Base-by-base conservation (phyloP, 371 early-diverging fungal genomes). In the Neoconidiobolus thromboides region DNA sequence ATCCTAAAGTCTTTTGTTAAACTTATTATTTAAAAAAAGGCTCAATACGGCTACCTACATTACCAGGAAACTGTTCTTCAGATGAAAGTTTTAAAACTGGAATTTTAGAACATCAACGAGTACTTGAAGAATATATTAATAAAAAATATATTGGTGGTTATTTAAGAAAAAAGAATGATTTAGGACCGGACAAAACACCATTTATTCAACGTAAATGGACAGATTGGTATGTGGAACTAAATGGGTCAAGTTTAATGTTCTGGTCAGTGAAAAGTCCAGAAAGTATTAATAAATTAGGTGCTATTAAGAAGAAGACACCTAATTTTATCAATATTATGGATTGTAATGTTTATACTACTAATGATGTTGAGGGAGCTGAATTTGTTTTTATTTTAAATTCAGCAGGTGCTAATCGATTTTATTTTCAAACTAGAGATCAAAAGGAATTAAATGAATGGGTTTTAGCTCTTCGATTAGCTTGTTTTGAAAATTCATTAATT, bases 121-220 rank as follows among this genome's bases (percentile, higher is more conserved):
- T 26, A 26, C 26, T 26, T 26, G 26, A 26, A 26, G 26, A 26
- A 26, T 26, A 26, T 26, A 26, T 26, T 37, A 75, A 75, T 54
- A 85, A 86, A 66, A 67, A 76, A n/a, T 86, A 86, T 65, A 72
- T 77, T 38, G 72, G 78, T 62, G 87, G 85, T 3, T 77, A 79
- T 47, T 66, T 86, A 6, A 71, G 73, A 69, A 80, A 74, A 58
- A 73, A 81, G 65, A 77, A 81, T 60, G 79, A 79, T 46, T 64
- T 71, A 9, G 69, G 71, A 0, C 70, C 74, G n/a, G 76, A 78
- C 60, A 81, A 81, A 0, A 65, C 65, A n/a, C 67, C 76, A 0
- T 74, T 70, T 62, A 65, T 65, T 57, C 64, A 70, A 48, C 72
- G 73, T 52, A 63, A 72, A 40, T 78, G 83, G 70, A 77, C 76